phyloP scores from a whole-genome alignment of 208 protist genomes.

The Trichomonas gallinae region DNA sequence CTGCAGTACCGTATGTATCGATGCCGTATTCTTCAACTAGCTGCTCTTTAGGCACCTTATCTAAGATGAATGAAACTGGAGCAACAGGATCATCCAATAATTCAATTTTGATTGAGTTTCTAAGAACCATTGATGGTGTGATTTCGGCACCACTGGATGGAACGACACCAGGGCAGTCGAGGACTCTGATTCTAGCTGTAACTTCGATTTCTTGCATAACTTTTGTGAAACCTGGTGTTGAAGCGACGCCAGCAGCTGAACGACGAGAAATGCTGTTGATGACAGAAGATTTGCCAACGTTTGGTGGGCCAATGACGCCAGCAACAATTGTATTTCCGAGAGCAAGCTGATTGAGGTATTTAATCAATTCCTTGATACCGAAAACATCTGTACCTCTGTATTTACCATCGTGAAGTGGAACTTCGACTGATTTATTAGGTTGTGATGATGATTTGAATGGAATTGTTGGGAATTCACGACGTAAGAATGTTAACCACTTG shows the following conservation, averaged over 20 bases:
- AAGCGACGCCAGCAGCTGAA: constrained; percentile 8
- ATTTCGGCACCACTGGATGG: background rate
- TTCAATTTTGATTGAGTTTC: constrained; percentile 32
- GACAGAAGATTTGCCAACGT: constrained; percentile 34
- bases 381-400: background rate
- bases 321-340: background rate
- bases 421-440: background rate
- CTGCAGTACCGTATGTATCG: background rate
- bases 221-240: constrained; percentile 30
- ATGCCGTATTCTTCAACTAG: constrained; percentile 30
- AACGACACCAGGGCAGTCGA: constrained; percentile 39
- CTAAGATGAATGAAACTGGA: constrained; percentile 22
- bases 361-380: constrained; percentile 31
- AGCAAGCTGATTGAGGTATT: constrained; percentile 29
- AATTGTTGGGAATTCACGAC: constrained; percentile 31
- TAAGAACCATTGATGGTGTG: background rate
- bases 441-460: constrained; percentile 31
- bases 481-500: constrained; percentile 35
- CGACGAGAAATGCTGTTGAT: constrained; percentile 36
- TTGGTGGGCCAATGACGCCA: constrained; percentile 32
- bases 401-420: background rate
- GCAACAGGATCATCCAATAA: constrained; percentile 31
- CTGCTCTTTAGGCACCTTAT: constrained; percentile 29
- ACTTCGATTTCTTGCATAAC: constrained; percentile 29
- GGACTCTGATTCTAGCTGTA: constrained; percentile 29